Evolutionary conservation across 2,329 filamentous ascomycete genomes (phyloP).

Genomic region (Colletotrichum sp.): DNA sequence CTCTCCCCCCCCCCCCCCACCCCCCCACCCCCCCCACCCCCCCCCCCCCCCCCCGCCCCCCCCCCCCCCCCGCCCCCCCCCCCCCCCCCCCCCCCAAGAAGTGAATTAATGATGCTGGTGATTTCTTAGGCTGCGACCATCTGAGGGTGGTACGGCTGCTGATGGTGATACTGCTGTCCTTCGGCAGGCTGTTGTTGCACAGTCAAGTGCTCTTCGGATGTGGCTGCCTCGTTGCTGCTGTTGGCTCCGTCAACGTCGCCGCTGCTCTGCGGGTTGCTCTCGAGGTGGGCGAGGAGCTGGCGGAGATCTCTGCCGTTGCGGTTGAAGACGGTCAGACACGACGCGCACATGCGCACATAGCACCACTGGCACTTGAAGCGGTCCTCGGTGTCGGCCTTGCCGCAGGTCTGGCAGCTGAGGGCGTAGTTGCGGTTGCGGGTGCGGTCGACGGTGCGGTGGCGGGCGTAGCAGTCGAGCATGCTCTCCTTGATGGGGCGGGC

Average conservation of each 20-base stretch:
- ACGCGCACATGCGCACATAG: conserved; percentile 55
- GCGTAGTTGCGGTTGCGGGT: conserved; percentile 54
- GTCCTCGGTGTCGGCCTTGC: conserved; percentile 45
- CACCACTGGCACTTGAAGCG: conserved; percentile 57
- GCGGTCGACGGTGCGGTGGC: conserved; percentile 52
- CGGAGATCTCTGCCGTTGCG: conserved; percentile 46
- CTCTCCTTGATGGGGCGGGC: conserved; percentile 48
- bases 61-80: too few species aligned
- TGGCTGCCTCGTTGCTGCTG: background rate
- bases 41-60: too few species aligned
- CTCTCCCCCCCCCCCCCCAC: too few species aligned
- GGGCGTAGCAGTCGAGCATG: conserved; percentile 51
- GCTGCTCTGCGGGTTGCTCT: conserved; percentile 14
- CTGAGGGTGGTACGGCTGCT: background rate
- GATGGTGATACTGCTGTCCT: background rate
- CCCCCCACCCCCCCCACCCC: too few species aligned
- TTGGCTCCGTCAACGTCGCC: background rate
- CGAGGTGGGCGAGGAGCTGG: conserved; percentile 41
- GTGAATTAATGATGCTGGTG: background rate
- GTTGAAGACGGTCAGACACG: conserved; percentile 48
- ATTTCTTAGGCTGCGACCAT: background rate
- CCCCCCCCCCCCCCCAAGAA: too few species aligned
- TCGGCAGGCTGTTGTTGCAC: background rate
- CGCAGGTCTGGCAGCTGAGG: conserved; percentile 59
- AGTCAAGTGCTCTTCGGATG: background rate